A percentile compares a stretch with the other conserved stretches of the same genome.
These are phyloP conservation scores for Wilcoxina mikolae DNA, from an alignment of 495 filamentous ascomycete species.

Conservation along the genomic window DNA sequence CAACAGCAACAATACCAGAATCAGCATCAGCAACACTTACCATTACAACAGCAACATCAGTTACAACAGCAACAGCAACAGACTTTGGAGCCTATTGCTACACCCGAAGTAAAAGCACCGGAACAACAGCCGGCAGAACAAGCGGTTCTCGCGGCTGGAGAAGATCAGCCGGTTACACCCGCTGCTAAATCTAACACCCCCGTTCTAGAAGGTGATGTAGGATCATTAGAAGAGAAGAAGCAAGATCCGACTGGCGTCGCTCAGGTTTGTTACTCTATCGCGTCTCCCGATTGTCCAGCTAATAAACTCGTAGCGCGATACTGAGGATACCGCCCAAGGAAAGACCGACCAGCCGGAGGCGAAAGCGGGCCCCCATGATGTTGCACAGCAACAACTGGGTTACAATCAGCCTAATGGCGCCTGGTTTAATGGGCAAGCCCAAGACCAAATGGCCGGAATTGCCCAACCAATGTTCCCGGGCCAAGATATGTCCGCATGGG, in stretches of 20 bases:
- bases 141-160: not conserved
- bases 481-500: conserved; percentile 32
- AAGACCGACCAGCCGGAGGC: not conserved
- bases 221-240: not conserved
- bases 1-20: not conserved
- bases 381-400: conserved; percentile 2
- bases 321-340: conserved; percentile 1
- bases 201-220: not conserved
- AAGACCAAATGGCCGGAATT: conserved; percentile 16
- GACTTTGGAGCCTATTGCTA: not conserved
- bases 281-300: not conserved
- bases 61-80: not conserved
- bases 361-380: not conserved
- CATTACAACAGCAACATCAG: conserved; percentile 3
- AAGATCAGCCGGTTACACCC: not conserved
- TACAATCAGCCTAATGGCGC: conserved; percentile 16
- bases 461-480: conserved; percentile 25
- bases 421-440: conserved; percentile 20
- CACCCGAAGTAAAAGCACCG: not conserved
- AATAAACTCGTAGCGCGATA: not conserved
- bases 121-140: not conserved
- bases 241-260: not conserved
- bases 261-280: not conserved
- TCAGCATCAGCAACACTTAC: not conserved
- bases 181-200: not conserved